phyloP scores from a whole-genome alignment of 2,329 filamentous ascomycete genomes.

The Endoconidiophora polonica region DNA sequence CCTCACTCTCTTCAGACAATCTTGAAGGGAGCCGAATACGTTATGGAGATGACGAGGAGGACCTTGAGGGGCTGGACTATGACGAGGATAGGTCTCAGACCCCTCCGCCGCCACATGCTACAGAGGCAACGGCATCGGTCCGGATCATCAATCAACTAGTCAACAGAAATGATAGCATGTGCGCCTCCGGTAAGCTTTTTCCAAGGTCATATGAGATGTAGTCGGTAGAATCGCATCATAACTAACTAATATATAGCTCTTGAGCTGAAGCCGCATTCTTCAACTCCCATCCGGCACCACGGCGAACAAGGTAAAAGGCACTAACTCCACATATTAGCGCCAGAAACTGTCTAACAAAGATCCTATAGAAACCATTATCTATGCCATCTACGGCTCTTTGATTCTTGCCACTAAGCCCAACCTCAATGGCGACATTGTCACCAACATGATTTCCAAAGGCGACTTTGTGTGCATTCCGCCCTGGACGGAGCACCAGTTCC shows the following conservation, averaged over 20 bases:
- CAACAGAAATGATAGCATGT: slow-evolving; percentile 46
- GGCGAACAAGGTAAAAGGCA: slow-evolving; percentile 41
- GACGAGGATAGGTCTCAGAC: slow-evolving; percentile 15
- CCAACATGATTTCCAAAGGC: slow-evolving; percentile 40
- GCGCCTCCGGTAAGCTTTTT: slow-evolving; percentile 39
- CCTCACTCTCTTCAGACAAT: neutral
- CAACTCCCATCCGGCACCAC: slow-evolving; percentile 50
- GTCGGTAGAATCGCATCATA: neutral
- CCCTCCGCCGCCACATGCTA: slow-evolving; percentile 1
- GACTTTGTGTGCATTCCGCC: slow-evolving; percentile 57
- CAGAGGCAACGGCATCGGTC: slow-evolving; percentile 4
- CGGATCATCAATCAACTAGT: slow-evolving; percentile 24
- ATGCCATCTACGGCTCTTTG: slow-evolving; percentile 44
- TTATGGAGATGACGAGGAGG: slow-evolving; percentile 17
- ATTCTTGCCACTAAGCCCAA: slow-evolving; percentile 41
- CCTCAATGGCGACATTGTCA: slow-evolving; percentile 32
- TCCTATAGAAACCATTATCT: slow-evolving; percentile 46
- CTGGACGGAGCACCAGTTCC: slow-evolving; percentile 53
- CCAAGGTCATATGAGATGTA: neutral
- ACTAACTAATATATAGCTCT: slow-evolving; percentile 16
- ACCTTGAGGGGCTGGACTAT: slow-evolving; percentile 25
- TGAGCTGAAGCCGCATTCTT: slow-evolving; percentile 42
- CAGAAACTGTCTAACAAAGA: neutral
- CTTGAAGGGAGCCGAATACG: neutral
- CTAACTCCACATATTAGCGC: neutral